Percentiles rank a stretch among this genome's conserved stretches.
These are phyloP conservation scores for Aspergillus floridensis DNA, from an alignment of 2,329 filamentous ascomycete species.

Conservation along the genomic window DNA sequence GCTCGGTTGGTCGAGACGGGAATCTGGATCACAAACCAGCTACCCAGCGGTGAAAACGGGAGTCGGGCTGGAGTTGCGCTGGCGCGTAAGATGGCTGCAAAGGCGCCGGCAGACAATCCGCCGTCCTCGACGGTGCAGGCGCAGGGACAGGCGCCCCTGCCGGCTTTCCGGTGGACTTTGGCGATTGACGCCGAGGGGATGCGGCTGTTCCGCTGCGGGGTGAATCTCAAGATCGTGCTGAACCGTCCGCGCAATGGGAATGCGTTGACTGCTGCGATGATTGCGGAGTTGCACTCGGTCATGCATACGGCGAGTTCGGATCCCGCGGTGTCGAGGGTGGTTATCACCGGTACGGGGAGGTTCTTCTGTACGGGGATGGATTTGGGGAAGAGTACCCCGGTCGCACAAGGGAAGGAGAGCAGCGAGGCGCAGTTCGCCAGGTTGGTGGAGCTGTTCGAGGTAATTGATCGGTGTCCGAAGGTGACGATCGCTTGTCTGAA, in stretches of 20 bases:
- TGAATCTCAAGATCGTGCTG: slow-evolving; percentile 28
- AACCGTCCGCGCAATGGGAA: slow-evolving; percentile 34
- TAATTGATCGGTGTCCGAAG: slow-evolving; percentile 42
- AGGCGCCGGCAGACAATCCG: background rate
- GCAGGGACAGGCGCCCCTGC: background rate
- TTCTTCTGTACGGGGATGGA: slow-evolving; percentile 48
- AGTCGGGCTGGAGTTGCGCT: slow-evolving; percentile 24
- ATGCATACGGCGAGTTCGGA: slow-evolving; percentile 28
- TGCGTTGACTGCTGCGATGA: slow-evolving; percentile 39
- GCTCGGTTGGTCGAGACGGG: slow-evolving; percentile 64
- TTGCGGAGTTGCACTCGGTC: slow-evolving; percentile 28
- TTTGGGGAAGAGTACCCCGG: slow-evolving; percentile 25
- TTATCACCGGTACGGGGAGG: slow-evolving; percentile 36
- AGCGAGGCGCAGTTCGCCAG: slow-evolving; percentile 22
- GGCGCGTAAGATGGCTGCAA: slow-evolving; percentile 8
- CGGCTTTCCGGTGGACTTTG: slow-evolving; percentile 18
- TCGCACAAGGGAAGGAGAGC: slow-evolving; percentile 16
- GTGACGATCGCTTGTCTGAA: slow-evolving; percentile 44
- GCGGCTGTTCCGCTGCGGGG: slow-evolving; percentile 30
- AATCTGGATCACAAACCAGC: slow-evolving; percentile 62
- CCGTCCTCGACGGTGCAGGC: background rate
- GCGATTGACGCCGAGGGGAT: slow-evolving; percentile 24
- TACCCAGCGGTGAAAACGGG: slow-evolving; percentile 19
- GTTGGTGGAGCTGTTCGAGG: slow-evolving; percentile 33
- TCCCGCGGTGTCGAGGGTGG: slow-evolving; percentile 33